phyloP scores from a whole-genome alignment of 345 rosid genomes.

The Syzygium oleosum region DNA sequence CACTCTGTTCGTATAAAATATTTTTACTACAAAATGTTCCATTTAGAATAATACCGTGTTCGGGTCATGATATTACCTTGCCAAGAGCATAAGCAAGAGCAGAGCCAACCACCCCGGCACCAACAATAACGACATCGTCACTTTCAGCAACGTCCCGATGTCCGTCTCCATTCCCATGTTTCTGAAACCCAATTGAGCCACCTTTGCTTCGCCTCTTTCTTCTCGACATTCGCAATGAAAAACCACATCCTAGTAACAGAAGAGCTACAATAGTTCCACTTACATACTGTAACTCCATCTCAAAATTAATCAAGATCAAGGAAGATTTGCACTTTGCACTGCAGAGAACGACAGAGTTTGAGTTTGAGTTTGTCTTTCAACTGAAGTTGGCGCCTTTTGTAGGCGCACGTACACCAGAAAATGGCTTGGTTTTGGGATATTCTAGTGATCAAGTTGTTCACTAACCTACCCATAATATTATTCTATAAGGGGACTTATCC shows the following conservation, averaged over 20 bases:
- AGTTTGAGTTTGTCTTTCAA: not conserved
- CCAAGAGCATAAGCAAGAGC: slow-evolving; percentile 9
- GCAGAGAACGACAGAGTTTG: not conserved
- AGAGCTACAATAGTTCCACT: not conserved
- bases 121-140: slow-evolving; percentile 5
- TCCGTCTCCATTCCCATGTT: not conserved
- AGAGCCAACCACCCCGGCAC: slow-evolving; percentile 5
- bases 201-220: not conserved
- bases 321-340: not conserved
- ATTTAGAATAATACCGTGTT: not conserved
- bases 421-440: not conserved
- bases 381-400: slow-evolving; percentile 1
- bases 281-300: not conserved
- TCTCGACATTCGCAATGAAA: not conserved
- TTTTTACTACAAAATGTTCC: not conserved
- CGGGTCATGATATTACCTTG: not conserved
- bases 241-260: not conserved
- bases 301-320: not conserved
- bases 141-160: not conserved
- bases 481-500: not conserved
- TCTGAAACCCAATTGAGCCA: not conserved
- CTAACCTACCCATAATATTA: not conserved
- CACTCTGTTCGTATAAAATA: not conserved
- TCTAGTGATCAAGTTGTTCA: not conserved
- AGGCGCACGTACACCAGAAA: not conserved